Base-by-base conservation (phyloP, 257 asterid genomes). In the Rubia yunnanensis region DNA sequence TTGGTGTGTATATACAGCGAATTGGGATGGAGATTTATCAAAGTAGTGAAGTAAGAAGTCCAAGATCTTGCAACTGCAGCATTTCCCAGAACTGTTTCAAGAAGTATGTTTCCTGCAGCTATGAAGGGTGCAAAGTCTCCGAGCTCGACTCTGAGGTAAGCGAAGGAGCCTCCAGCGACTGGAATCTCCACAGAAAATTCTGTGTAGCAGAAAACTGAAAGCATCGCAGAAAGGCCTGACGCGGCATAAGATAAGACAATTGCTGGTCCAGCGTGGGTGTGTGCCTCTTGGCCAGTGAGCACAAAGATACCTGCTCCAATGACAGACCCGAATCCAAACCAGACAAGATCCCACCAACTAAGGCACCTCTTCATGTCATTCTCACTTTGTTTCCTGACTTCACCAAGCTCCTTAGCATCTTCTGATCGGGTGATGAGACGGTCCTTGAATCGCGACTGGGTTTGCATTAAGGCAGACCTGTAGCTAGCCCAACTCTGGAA, bases 261-360 rank as follows among this genome's bases (percentile, higher is more conserved):
- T 26, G 82, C 79, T 4, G 79, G 77, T 27, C 82, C 82, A 15
- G 79, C 79, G 31, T 66, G 64, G 6, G 60, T 67, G 27, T 68
- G 71, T 1, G 82, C 78, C 26, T 73, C 82, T 67, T 66, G 74
- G 44, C 79, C 82, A 9, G 79, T 78, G 10, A 74, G 64, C n/a
- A 78, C 82, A 32, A 78, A 78, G 28, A 78, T 67, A 15, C 79
- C 79, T 28, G 79, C 82, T 56, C 82, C 77, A 70, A 78, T 78
- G 32, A 78, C 77, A n/a, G 82, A 64, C 17, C 82, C 82, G 20
- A 78, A 56, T 24, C 79, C 82, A 53, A 78, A 74, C 82, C 79
- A 78, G 44, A 78, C 59, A 34, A 78, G 72, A 70, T 78, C 82
- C 68, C 74, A 78, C 82, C 82, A 73, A 53, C 17, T 78, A 14